Evolutionary conservation across 352 stramenopile genomes (phyloP), one percentile per base, ranked within the genome.

Genomic region (Globisporangium cylindrosporum): DNA sequence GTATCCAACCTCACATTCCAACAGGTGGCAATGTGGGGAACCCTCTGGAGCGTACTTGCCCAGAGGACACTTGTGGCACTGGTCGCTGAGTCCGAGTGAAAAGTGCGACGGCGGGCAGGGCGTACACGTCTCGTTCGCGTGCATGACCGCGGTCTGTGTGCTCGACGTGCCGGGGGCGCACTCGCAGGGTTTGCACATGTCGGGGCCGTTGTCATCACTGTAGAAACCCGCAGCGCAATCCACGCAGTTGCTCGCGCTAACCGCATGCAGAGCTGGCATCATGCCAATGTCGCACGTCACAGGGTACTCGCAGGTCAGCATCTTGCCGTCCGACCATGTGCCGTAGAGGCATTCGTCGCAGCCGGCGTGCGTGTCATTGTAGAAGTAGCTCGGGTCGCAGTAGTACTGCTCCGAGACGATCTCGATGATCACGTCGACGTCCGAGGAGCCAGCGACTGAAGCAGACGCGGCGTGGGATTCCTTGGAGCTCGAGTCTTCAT

Each of bases 281-380:
- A 36, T 10, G 38, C 76, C 73, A 1, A 66, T 1, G 27, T 27
- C 51, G 48, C 76, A 83, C 22, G 59, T 56, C 24, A 83, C 76
- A 0, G 76, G 76, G 59, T 80, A 80, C 62, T 69, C 67, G 60
- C 76, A 83, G 48, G 7, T 73, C 36, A 60, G 67, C 76, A 83
- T 83, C 48, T 74, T 73, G 63, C 76, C 76, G 56, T 77, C 73
- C 36, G 76, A 83, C 74, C 73, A 83, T 48, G 74, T 83, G 65
- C 76, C 76, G 64, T 79, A 83, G 54, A 71, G 54, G 59, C 76
- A 83, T 55, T 83, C 76, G 25, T 63, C 66, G 46, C 76, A 83
- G 8, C 25, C 64, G 4, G 49, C 27, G 32, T 49, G 34, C 8
- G 70, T 67, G 10, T 77, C 49, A 59, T 81, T 68, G 67, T 69